Evolutionary conservation across 2,329 filamentous ascomycete genomes (phyloP).

Genomic region (Paraphoma chrysanthemicola): DNA sequence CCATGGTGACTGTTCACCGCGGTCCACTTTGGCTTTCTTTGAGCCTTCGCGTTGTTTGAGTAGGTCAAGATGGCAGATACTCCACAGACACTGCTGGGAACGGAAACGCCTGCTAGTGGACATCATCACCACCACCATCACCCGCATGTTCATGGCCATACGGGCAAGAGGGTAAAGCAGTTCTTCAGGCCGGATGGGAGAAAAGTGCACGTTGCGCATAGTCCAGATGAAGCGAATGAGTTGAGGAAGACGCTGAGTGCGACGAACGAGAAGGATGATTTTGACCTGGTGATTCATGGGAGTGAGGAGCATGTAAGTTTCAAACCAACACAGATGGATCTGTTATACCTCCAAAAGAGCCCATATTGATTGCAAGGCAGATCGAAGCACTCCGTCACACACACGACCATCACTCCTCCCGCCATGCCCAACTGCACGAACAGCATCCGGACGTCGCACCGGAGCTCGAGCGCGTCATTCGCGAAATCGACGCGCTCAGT

Average conservation of each 20-base stretch:
- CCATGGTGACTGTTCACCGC: background rate
- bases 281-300: conserved; percentile 66
- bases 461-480: conserved; percentile 63
- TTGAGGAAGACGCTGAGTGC: conserved; percentile 55
- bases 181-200: conserved; percentile 64
- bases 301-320: conserved; percentile 55
- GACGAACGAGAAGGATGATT: conserved; percentile 48
- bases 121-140: conserved; percentile 4
- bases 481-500: conserved; percentile 61
- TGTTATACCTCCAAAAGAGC: background rate
- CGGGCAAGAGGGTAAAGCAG: conserved; percentile 56
- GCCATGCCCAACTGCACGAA: conserved; percentile 55
- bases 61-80: conserved; percentile 8
- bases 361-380: conserved; percentile 13
- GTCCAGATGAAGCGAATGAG: conserved; percentile 61
- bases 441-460: conserved; percentile 60
- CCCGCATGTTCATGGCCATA: conserved; percentile 33
- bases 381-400: conserved; percentile 58
- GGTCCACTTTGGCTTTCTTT: background rate
- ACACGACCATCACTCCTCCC: conserved; percentile 61
- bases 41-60: background rate
- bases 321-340: background rate
- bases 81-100: conserved; percentile 7
- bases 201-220: conserved; percentile 62
- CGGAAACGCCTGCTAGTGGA: conserved; percentile 6